A percentile compares a stretch with the other conserved stretches of the same genome.
These are phyloP conservation scores for Aspergillus versicolor DNA, from an alignment of 2,329 filamentous ascomycete genomes.

Conservation along the genomic window DNA sequence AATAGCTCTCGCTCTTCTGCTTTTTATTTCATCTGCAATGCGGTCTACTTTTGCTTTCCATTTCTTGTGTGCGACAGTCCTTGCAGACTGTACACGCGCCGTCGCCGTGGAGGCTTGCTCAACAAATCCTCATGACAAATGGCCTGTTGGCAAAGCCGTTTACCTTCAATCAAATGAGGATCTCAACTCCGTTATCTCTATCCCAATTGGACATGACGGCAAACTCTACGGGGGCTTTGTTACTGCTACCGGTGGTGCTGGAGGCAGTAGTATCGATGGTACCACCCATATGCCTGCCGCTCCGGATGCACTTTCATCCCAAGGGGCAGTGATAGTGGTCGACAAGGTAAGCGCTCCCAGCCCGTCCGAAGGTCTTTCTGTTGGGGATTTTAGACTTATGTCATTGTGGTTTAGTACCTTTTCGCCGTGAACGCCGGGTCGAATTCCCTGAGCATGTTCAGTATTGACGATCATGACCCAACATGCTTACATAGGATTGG, in stretches of 20 bases:
- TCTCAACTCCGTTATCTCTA: neutral
- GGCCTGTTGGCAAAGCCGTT: neutral
- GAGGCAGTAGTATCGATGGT: neutral
- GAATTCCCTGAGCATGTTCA: slow-evolving; percentile 1
- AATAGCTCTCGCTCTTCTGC: too few species aligned
- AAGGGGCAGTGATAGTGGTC: neutral
- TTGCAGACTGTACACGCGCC: too few species aligned
- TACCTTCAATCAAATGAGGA: neutral
- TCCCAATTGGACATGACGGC: neutral
- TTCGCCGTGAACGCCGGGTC: slow-evolving; percentile 1
- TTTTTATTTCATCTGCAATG: too few species aligned
- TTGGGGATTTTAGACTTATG: neutral
- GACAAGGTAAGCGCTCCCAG: neutral
- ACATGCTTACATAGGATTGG: neutral
- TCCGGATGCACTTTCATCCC: neutral
- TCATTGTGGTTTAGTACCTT: neutral
- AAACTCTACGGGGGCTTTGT: neutral
- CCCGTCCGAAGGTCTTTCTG: neutral
- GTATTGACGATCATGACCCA: neutral
- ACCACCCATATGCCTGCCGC: neutral
- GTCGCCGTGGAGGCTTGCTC: too few species aligned
- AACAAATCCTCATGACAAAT: too few species aligned
- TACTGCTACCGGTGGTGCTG: neutral
- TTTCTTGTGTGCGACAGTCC: too few species aligned
- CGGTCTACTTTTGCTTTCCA: too few species aligned